Evolutionary conservation across 2,329 filamentous ascomycete species (phyloP).

Genomic region (Teratosphaeriaceae sp.): DNA sequence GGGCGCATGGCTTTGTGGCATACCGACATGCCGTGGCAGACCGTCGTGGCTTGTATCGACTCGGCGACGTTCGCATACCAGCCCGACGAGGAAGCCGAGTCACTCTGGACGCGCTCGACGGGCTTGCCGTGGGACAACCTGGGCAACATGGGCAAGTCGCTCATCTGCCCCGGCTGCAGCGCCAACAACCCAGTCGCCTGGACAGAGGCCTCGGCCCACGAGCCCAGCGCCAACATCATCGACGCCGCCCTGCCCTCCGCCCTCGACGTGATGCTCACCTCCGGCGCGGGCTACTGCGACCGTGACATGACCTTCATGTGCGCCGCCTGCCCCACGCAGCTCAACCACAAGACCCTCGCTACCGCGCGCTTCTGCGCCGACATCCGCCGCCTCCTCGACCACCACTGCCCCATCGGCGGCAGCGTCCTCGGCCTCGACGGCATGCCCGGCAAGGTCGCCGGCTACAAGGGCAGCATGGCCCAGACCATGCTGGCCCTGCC

Average conservation of each 20-base stretch:
- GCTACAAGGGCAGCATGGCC: slow-evolving; percentile 13
- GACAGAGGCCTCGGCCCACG: slow-evolving; percentile 45
- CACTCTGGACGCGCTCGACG: slow-evolving; percentile 36
- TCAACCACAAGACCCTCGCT: slow-evolving; percentile 55
- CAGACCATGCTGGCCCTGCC: slow-evolving; percentile 6
- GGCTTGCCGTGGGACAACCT: slow-evolving; percentile 52
- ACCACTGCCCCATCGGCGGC: slow-evolving; percentile 56
- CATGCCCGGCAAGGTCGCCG: slow-evolving; percentile 34
- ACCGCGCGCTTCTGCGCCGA: slow-evolving; percentile 57
- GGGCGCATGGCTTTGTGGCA: slow-evolving; percentile 53
- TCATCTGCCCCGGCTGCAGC: slow-evolving; percentile 53
- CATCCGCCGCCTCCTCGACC: slow-evolving; percentile 40
- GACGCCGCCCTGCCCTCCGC: slow-evolving; percentile 17
- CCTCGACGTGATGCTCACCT: slow-evolving; percentile 29
- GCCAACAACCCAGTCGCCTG: slow-evolving; percentile 45
- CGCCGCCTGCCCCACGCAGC: slow-evolving; percentile 40
- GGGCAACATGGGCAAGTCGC: slow-evolving; percentile 44
- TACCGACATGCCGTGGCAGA: slow-evolving; percentile 59
- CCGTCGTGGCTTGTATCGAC: slow-evolving; percentile 54
- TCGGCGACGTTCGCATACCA: slow-evolving; percentile 51
- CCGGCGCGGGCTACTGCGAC: slow-evolving; percentile 56
- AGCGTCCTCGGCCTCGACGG: slow-evolving; percentile 57
- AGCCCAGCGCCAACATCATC: background rate
- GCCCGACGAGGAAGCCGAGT: slow-evolving; percentile 38
- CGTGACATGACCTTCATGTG: slow-evolving; percentile 48